A percentile compares a stretch with the other conserved stretches of the same genome.
Evolutionary conservation across 1,284 basidiomycete genomes (phyloP).

Genomic region (Sparassis latifolia): DNA sequence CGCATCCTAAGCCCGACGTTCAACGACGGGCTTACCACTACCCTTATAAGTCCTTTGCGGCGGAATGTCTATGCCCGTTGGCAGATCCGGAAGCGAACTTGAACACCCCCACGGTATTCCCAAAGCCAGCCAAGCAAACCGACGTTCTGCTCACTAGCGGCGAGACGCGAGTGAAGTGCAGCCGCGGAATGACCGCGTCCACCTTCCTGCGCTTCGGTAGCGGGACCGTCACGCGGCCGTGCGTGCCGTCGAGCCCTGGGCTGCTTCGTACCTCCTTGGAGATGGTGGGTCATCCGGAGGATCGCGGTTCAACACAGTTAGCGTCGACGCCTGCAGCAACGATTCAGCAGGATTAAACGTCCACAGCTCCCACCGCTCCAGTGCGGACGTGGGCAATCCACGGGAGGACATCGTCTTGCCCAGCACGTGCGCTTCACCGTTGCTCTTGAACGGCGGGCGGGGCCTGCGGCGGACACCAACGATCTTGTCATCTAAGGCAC

Average conservation of each 20-base stretch:
- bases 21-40: too few species aligned
- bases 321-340: conserved; percentile 40
- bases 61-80: too few species aligned
- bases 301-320: conserved; percentile 37
- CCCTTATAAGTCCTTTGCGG: too few species aligned
- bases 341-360: conserved; percentile 53
- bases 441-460: conserved; percentile 34
- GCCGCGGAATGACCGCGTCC: conserved; percentile 35
- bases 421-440: conserved; percentile 12
- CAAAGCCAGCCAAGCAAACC: conserved; percentile 65
- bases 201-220: conserved; percentile 7
- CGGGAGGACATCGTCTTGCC: conserved; percentile 18
- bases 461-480: conserved; percentile 63
- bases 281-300: background rate
- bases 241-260: background rate
- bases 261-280: too few species aligned
- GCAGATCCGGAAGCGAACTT: conserved; percentile 8
- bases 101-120: conserved; percentile 72
- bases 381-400: conserved; percentile 52
- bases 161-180: conserved; percentile 74
- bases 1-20: too few species aligned
- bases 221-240: conserved; percentile 5
- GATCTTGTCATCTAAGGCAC: conserved; percentile 43
- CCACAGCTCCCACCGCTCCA: conserved; percentile 81
- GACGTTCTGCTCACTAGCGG: conserved; percentile 46